A percentile compares a stretch with the other conserved stretches of the same genome.
These are phyloP conservation scores for Apiotrichum porosum DNA, from an alignment of 1,284 basidiomycete species.

Conservation along the genomic window DNA sequence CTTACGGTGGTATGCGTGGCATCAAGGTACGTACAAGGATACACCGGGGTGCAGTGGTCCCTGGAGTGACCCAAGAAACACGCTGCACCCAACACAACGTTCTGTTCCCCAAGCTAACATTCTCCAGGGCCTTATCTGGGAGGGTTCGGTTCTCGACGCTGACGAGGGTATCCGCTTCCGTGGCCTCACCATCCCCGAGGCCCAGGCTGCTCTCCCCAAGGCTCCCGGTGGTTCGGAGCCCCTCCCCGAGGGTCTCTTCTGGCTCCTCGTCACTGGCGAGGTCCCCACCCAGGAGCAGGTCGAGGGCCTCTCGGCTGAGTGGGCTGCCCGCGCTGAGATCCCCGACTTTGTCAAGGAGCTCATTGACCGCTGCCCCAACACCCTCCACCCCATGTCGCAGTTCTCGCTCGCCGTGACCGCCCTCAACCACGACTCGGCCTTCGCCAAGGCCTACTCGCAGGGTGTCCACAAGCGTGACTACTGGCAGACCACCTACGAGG, in stretches of 20 bases:
- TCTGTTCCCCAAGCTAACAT: slow-evolving; percentile 31
- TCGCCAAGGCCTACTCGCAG: slow-evolving; percentile 89
- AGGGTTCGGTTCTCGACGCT: slow-evolving; percentile 88
- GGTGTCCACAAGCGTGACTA: slow-evolving; percentile 95
- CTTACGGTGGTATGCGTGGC: slow-evolving; percentile 86
- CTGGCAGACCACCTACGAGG: slow-evolving; percentile 94
- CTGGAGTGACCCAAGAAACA: neutral
- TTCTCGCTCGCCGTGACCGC: slow-evolving; percentile 88
- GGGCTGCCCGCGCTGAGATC: slow-evolving; percentile 82
- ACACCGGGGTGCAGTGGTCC: too few relatives aligned
- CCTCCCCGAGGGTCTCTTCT: slow-evolving; percentile 90
- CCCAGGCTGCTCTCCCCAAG: slow-evolving; percentile 76
- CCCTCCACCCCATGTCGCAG: slow-evolving; percentile 94
- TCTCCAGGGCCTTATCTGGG: slow-evolving; percentile 80
- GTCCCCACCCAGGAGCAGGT: slow-evolving; percentile 86
- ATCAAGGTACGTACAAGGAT: slow-evolving; percentile 50
- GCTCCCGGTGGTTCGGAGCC: slow-evolving; percentile 85
- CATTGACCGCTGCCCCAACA: slow-evolving; percentile 86
- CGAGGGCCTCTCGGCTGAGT: slow-evolving; percentile 75
- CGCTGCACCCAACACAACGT: too few relatives aligned
- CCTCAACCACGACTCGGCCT: slow-evolving; percentile 95
- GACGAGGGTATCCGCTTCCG: slow-evolving; percentile 97
- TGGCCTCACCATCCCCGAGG: slow-evolving; percentile 86
- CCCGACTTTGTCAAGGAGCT: slow-evolving; percentile 90
- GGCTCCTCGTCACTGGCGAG: slow-evolving; percentile 90